Conservation (phyloP, 2,329 filamentous ascomycete species). For the Penicillium sumatraense region DNA sequence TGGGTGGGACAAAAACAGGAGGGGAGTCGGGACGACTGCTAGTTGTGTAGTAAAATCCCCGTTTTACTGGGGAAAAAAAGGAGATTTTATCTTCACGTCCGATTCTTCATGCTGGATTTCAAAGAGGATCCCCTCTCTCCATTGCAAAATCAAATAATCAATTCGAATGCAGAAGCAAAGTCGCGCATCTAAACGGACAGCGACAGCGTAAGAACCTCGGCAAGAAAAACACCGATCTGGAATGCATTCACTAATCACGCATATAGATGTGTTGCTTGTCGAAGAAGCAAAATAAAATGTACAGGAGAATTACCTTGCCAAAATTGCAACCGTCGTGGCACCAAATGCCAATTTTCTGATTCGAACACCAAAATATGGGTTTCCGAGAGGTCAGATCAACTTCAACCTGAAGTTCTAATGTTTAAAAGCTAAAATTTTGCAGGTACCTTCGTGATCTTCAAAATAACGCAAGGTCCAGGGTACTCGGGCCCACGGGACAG, state of each 20-base stretch:
- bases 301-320: constrained; percentile 45
- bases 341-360: constrained; percentile 10
- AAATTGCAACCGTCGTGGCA: constrained; percentile 24
- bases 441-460: constrained; percentile 14
- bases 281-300: constrained; percentile 50
- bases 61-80: no score
- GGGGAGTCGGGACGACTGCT: no score
- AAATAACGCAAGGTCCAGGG: background rate
- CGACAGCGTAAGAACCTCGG: background rate
- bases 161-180: background rate
- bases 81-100: no score
- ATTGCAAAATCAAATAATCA: no score
- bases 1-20: no score
- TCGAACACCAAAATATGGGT: constrained; percentile 8
- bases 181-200: background rate
- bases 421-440: background rate
- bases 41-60: no score
- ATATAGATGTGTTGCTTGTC: constrained; percentile 36
- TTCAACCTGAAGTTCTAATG: background rate
- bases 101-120: no score
- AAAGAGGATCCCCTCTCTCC: no score
- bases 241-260: background rate
- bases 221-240: background rate
- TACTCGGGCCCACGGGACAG: background rate
- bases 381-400: constrained; percentile 9